Evolutionary conservation across 2,329 filamentous ascomycete genomes (phyloP), one percentile per base, ranked within the genome.

Genomic region (Aspergillus tubingensis): DNA sequence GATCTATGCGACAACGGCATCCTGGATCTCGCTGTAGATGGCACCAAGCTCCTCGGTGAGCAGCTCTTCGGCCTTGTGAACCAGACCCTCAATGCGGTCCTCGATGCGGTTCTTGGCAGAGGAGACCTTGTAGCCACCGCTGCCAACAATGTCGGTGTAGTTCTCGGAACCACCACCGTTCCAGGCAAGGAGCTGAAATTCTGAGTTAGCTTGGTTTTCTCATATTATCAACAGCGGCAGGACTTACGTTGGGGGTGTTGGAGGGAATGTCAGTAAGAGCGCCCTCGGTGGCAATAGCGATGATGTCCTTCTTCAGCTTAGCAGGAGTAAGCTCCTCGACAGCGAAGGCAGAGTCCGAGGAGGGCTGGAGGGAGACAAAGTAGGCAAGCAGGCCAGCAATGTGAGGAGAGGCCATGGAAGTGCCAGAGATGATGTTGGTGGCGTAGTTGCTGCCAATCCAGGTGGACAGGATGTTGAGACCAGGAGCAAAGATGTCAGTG

Each of bases 391-490:
- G 92, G 86, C 95, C 95, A 76, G 89, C 90, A 76, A 99, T 90
- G 80, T 99, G 95, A 70, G 95, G 95, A 65, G 95, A 98, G 65
- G 95, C 95, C 95, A 99, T 99, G 58, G 95, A 99, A 68, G 95
- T 99, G 79, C 95, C 95, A 44, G 94, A 98, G 83, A 99, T 99
- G 82, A 92, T 97, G 88, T 99, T 99, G 83, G 92, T 87, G 74
- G 95, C 94, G 74, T 94, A 89, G 80, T 95, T 91, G 87, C 90
- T 94, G 77, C 96, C 95, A 72, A 96, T 96, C 95, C 95, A 99
- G 78, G 95, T 98, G 67, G 95, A 99, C 72, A 91, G 87, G 73
- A 99, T 96, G 88, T 92, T 96, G 73, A 97, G 86, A 75, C 95
- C 95, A 63, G 95, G 95, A 65, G 93, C 95, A 74, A 99, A 99